Base-by-base conservation (phyloP, 306 rosid genomes). In the Dryas drummondii region DNA sequence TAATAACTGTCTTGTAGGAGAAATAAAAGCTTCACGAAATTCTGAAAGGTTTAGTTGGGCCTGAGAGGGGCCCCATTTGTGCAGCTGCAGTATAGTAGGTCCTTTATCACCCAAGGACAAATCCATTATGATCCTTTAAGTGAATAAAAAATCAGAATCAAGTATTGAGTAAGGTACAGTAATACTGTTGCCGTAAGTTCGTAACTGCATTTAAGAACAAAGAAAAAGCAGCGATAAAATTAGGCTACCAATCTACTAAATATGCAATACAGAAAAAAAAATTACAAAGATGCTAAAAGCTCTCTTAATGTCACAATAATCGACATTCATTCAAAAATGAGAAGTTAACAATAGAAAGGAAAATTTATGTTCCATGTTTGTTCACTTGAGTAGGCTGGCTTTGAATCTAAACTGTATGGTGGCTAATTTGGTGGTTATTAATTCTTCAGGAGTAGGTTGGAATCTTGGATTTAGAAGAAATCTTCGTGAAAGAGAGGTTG, bases 1-100 rank as follows among this genome's bases (percentile, higher is more conserved):
- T 55, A 94, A 72, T 54, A 76, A 72, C 85, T 82, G 86, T 64
- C 94, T 91, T 1, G 97, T 82, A 12, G 98, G 97, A 80, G 98
- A 94, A 83, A 94, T 85, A 80, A 90, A 94, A 73, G 89, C 96
- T 87, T 88, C 80, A 2, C 86, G 96, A 66, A 87, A 94, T 51
- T 91, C 96, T 4, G 93, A 87, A 50, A 91, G 89, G 77, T 78
- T 69, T 12, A 90, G 73, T 64, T 70, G 86, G 59, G 83, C 80
- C 72, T 83, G 84, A 9, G 91, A 87, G 27, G 88, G 72, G 37
- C 78, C 84, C 98, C 98, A 94, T 72, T 81, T 86, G 52, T 87
- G 90, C 86, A 94, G 72, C 84, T 90, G 87, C 81, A 94, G 88
- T 78, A 88, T 72, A 81, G 91, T 85, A 64, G 90, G 93, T 75